Base-by-base conservation (phyloP, 768 basidiomycete genomes). In the Agaricus bisporus region DNA sequence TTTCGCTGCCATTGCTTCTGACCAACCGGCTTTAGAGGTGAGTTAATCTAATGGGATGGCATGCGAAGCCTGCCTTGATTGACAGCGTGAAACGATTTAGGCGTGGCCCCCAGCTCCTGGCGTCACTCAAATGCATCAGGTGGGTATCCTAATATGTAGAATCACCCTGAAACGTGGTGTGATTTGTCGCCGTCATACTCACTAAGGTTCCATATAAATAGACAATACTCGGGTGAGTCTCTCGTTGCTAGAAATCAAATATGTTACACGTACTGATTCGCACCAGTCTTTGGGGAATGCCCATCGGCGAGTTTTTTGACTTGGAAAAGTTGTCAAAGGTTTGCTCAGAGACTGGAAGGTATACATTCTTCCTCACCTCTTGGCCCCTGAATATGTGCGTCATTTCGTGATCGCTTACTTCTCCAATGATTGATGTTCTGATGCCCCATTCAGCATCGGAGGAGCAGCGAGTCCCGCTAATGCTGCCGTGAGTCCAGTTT, bases 281-380 rank as follows among this genome's bases (percentile, higher is more conserved):
- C 15, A 17, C 4, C 47, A 85, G 84, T 5, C 66, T 85, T 12
- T 86, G 83, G 79, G 85, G 85, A 4, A 85, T 87, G 83, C 85
- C 85, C 25, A 81, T 87, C 48, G 85, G 84, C 79, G 86, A 87
- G 68, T 76, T 86, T 60, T 86, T 88, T 63, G 86, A 88, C 64
- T 68, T 87, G 37, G 85, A 88, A 63, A 73, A 75, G 54, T 70
- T 88, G 2, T 76, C 82, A 10, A 66, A 76, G 55, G 67, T 70
- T 7, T 87, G 83, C 61, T 75, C 75, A 4, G 76, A 78, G 56
- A 79, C 77, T 1, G 75, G 77, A 4, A 68, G 83, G 59, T 87
- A 85, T 63, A 83, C 82, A 9, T 86, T 89, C 65, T 88, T 87
- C 75, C 86, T 88, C 68, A 76, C 83, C 1, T 86, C 83, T 2